Conservation (phyloP, 768 basidiomycete species). For the Serendipita sp. region DNA sequence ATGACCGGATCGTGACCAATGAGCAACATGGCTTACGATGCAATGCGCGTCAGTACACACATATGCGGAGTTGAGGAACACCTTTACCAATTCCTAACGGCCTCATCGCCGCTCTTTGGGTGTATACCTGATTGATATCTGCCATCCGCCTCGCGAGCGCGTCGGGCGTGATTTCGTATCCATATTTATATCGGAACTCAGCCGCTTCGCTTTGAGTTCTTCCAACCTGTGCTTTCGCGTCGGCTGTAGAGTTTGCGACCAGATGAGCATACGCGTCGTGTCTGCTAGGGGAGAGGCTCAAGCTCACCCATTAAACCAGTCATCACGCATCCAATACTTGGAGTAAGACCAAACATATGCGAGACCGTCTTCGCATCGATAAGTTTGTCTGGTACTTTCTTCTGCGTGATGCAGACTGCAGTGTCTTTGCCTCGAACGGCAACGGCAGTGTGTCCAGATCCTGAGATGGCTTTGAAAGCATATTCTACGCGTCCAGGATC, state of each 20-base stretch:
- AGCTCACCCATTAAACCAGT: constrained; percentile 78
- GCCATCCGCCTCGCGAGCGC: constrained; percentile 87
- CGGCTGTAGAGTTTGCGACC: constrained; percentile 35
- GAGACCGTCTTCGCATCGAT: constrained; percentile 88
- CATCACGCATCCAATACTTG: constrained; percentile 94
- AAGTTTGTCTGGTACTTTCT: constrained; percentile 97
- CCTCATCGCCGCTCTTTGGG: constrained; percentile 92
- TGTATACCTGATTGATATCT: constrained; percentile 98
- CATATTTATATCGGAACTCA: constrained; percentile 88
- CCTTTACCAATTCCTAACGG: constrained; percentile 82
- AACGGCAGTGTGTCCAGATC: constrained; percentile 86
- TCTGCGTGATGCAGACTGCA: constrained; percentile 90
- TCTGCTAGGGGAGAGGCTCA: not conserved
- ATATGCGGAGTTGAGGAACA: not conserved
- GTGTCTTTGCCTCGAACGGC: constrained; percentile 90
- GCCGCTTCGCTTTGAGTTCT: constrained; percentile 82
- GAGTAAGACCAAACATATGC: constrained; percentile 90
- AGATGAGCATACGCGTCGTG: constrained; percentile 3
- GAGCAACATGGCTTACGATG: constrained; percentile 72
- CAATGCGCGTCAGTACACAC: not conserved
- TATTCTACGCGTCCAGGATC: constrained; percentile 58
- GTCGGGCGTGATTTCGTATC: constrained; percentile 96
- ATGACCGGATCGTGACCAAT: constrained; percentile 82
- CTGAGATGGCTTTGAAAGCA: constrained; percentile 98
- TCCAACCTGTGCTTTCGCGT: constrained; percentile 76